A percentile compares a stretch with the other conserved stretches of the same genome.
Evolutionary conservation across 352 stramenopile genomes (phyloP).

Genomic region (Globisporangium ultimum): DNA sequence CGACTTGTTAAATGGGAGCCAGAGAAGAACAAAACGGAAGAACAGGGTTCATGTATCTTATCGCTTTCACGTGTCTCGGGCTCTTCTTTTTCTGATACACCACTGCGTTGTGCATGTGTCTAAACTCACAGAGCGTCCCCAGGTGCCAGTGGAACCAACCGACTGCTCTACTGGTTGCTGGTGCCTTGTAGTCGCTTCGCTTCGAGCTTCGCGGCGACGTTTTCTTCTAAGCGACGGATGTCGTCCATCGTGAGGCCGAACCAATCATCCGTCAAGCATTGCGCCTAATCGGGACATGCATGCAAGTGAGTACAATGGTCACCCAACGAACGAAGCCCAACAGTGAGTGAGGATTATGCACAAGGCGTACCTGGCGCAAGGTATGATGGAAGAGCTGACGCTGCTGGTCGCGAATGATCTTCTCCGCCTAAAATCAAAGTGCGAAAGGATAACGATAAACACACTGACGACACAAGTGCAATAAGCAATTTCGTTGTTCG

Average conservation of each 20-base stretch:
- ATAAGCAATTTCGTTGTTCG: not conserved
- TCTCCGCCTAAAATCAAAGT: slow-evolving; percentile 41
- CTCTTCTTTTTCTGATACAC: too few species aligned
- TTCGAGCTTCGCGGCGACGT: slow-evolving; percentile 73
- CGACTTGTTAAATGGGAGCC: too few species aligned
- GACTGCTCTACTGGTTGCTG: slow-evolving; percentile 28
- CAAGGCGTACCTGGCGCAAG: slow-evolving; percentile 41
- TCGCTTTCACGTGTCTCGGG: too few species aligned
- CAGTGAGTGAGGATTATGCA: too few species aligned
- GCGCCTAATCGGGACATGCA: slow-evolving; percentile 31
- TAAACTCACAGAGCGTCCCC: too few species aligned
- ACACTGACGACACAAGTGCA: not conserved
- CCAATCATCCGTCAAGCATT: slow-evolving; percentile 82
- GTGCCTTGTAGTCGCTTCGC: slow-evolving; percentile 55
- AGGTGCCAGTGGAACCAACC: too few species aligned
- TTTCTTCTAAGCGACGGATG: slow-evolving; percentile 74
- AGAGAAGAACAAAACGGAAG: too few species aligned
- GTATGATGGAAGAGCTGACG: slow-evolving; percentile 79
- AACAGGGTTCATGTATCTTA: too few species aligned
- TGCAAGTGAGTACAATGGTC: too few species aligned
- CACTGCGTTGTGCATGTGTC: too few species aligned
- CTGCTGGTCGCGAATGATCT: slow-evolving; percentile 81
- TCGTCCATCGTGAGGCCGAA: slow-evolving; percentile 82
- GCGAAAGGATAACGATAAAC: not conserved
- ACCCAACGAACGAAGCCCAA: not conserved